Base-by-base conservation (phyloP, 768 basidiomycete species). In the Boletus fagicola region DNA sequence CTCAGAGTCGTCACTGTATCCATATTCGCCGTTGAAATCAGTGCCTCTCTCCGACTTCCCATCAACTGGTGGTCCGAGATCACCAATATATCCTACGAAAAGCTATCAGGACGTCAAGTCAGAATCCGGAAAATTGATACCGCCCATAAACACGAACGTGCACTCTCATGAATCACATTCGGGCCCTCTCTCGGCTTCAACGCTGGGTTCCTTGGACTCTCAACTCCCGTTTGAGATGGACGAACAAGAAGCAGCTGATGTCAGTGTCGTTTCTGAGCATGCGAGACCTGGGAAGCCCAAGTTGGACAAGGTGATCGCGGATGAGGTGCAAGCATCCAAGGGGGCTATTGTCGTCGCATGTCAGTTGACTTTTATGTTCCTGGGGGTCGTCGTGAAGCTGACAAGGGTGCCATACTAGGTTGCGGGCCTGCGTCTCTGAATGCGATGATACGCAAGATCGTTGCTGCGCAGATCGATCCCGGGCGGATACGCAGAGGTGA, bases 391-490 rank as follows among this genome's bases (percentile, higher is more conserved):
- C 3, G 35, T 20, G 18, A 38, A 11, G 18, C 46, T 70, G 24
- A 62, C 12, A 2, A 30, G 35, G 11, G 11, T 15, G 0, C 3
- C 10, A 44, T 39, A 49, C n/a, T 59, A 88, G 87, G 85, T 62
- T 92, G 90, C 64, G 90, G 90, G 1, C 90, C 90, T 0, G 76
- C 78, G 0, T 83, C 86, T 8, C 76, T 92, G 50, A 87, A 88
- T 67, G 83, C 80, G 6, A 73, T 88, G 64, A 80, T 91, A 9
- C 77, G 90, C 42, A 86, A 88, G 68, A 73, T 81, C 42, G 78
- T 90, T 10, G 78, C 86, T 1, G 69, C 76, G 31, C 81, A 84
- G 56, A 87, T 89, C 57, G 77, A 82, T 65, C 82, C 85, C 22
- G 62, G 61, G 31, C 77, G 79, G 55, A 75, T 86, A 57, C 63